Evolutionary conservation across 805 yeast species (phyloP).

Genomic region (Sungouiozyma intestinalis): DNA sequence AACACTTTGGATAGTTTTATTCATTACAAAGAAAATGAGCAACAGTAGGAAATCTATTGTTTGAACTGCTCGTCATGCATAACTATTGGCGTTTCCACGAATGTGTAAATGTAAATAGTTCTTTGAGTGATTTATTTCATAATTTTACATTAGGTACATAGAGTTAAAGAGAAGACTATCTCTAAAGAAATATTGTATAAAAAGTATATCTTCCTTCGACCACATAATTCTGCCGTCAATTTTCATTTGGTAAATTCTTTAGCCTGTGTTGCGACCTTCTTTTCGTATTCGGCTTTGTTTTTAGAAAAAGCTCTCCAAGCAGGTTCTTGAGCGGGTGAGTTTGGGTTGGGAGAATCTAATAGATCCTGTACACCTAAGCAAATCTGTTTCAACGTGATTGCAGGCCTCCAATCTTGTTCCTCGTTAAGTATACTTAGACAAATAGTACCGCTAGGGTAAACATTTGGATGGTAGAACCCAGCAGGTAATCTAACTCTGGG

Average conservation of each 20-base stretch:
- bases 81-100: too few species aligned
- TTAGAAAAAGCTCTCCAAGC: slow-evolving; percentile 82
- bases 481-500: slow-evolving; percentile 87
- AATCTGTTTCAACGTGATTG: slow-evolving; percentile 82
- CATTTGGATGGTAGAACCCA: slow-evolving; percentile 92
- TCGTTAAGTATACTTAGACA: slow-evolving; percentile 90
- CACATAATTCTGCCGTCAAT: neutral
- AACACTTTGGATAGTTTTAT: slow-evolving; percentile 65
- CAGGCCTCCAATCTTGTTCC: slow-evolving; percentile 97
- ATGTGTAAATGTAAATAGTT: too few species aligned
- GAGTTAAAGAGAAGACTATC: neutral
- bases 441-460: slow-evolving; percentile 94
- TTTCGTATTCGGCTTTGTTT: slow-evolving; percentile 59
- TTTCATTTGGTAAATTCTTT: slow-evolving; percentile 45
- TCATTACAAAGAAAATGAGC: slow-evolving; percentile 53
- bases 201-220: too few species aligned
- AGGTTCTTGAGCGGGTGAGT: slow-evolving; percentile 95
- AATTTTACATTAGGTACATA: neutral
- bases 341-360: slow-evolving; percentile 81
- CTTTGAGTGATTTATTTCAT: neutral
- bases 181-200: neutral
- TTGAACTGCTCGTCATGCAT: neutral
- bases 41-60: slow-evolving; percentile 1
- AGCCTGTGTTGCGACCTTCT: slow-evolving; percentile 74
- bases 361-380: slow-evolving; percentile 88